A percentile compares a stretch with the other conserved stretches of the same genome.
These are phyloP conservation scores for Fraxinus americana DNA, from an alignment of 257 asterid species.

Conservation along the genomic window DNA sequence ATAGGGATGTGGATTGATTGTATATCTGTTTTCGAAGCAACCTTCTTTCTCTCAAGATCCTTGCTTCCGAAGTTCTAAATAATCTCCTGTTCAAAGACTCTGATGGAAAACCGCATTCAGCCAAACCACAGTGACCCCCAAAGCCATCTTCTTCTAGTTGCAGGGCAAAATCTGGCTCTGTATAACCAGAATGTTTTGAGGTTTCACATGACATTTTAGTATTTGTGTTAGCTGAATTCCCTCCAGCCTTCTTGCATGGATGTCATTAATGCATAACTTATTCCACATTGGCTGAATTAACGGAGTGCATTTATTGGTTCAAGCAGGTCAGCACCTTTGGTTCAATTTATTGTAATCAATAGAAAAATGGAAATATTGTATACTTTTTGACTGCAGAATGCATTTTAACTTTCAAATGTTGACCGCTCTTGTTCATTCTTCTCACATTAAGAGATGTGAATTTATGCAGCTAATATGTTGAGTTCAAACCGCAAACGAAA, in stretches of 20 bases:
- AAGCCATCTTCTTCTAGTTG: not conserved
- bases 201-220: not conserved
- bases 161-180: not conserved
- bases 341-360: too few species aligned
- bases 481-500: too few species aligned
- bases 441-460: not conserved
- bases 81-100: not conserved
- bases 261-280: not conserved
- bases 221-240: not conserved
- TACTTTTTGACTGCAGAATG: too few species aligned
- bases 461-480: not conserved
- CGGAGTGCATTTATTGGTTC: not conserved
- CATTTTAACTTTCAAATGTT: too few species aligned
- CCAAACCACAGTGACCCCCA: not conserved
- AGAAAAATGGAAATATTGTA: too few species aligned
- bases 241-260: not conserved
- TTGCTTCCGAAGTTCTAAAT: not conserved
- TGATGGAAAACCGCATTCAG: not conserved
- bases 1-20: not conserved
- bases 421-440: too few species aligned
- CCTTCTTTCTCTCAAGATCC: not conserved
- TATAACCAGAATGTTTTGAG: not conserved
- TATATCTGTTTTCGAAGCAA: not conserved
- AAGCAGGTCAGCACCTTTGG: too few species aligned
- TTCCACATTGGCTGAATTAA: not conserved